phyloP scores from a whole-genome alignment of 768 basidiomycete species.

The Astraeus odoratus region DNA sequence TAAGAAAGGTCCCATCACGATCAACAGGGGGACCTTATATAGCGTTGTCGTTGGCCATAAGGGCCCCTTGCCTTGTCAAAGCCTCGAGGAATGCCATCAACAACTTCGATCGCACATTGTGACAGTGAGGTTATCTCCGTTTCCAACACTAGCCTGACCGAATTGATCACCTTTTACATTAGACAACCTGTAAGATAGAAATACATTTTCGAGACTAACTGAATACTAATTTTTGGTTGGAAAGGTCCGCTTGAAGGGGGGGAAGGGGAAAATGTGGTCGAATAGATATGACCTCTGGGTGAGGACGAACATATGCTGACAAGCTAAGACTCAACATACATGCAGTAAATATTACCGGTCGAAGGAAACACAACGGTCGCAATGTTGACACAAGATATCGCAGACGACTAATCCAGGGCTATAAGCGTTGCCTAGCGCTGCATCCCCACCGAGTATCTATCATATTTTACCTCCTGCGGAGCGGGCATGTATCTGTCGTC shows the following conservation, averaged over 20 bases:
- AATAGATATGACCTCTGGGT: conserved; percentile 5
- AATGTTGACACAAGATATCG: conserved; percentile 1
- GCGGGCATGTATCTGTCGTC: conserved; percentile 45
- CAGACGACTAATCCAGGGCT: not conserved
- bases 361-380: not conserved
- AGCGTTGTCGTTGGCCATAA: not conserved
- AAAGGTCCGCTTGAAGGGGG: not conserved
- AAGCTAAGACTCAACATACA: conserved; percentile 1
- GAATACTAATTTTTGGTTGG: conserved; percentile 8
- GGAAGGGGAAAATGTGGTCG: conserved; percentile 11
- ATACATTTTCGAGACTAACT: conserved; percentile 17
- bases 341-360: not conserved
- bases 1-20: too few relatives aligned
- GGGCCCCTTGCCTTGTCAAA: not conserved
- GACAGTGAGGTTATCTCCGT: not conserved
- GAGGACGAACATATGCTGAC: conserved; percentile 3
- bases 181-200: conserved; percentile 16
- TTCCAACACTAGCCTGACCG: not conserved
- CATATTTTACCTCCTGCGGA: conserved; percentile 33
- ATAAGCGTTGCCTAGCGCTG: conserved; percentile 11
- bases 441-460: conserved; percentile 18
- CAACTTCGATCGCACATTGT: not conserved
- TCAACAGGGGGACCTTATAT: not conserved
- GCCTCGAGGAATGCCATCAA: not conserved
- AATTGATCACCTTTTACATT: conserved; percentile 13